A percentile compares a stretch with the other conserved stretches of the same genome.
Conservation (phyloP, 1,284 basidiomycete species). For the Golubevia sp. region DNA sequence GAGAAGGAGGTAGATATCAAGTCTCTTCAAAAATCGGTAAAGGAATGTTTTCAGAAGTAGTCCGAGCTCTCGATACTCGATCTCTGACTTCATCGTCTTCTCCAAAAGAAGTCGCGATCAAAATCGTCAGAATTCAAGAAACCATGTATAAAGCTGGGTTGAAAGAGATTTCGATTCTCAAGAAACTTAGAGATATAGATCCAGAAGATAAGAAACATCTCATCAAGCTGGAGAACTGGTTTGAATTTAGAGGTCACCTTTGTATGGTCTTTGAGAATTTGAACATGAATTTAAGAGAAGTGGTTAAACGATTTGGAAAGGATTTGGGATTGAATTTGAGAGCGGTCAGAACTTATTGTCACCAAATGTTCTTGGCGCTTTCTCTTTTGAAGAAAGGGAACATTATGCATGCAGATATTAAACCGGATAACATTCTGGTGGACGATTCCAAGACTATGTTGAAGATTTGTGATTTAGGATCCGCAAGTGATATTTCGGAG, state of each 20-base stretch:
- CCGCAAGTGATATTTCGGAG: slow-evolving; percentile 88
- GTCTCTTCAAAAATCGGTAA: slow-evolving; percentile 92
- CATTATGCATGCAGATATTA: slow-evolving; percentile 95
- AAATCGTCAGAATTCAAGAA: slow-evolving; percentile 93
- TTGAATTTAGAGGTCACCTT: slow-evolving; percentile 94
- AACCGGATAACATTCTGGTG: slow-evolving; percentile 67
- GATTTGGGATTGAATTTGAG: slow-evolving; percentile 94
- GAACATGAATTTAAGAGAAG: slow-evolving; percentile 97
- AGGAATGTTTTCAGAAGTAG: slow-evolving; percentile 98
- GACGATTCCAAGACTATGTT: slow-evolving; percentile 91
- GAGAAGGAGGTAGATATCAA: slow-evolving; percentile 91
- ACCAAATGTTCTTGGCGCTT: slow-evolving; percentile 89
- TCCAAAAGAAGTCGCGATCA: slow-evolving; percentile 88
- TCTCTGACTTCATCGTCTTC: slow-evolving; percentile 69
- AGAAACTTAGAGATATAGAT: slow-evolving; percentile 83
- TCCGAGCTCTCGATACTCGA: slow-evolving; percentile 81
- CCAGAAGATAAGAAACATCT: slow-evolving; percentile 96
- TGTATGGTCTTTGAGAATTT: slow-evolving; percentile 95
- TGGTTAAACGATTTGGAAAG: slow-evolving; percentile 98
- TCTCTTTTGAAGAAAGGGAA: slow-evolving; percentile 83
- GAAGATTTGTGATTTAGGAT: slow-evolving; percentile 95
- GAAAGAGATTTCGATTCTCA: slow-evolving; percentile 88
- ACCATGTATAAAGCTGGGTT: slow-evolving; percentile 95
- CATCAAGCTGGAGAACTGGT: slow-evolving; percentile 85
- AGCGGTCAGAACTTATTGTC: slow-evolving; percentile 95